Evolutionary conservation across 1,284 basidiomycete genomes (phyloP).

Genomic region (Ustilago crameri): DNA sequence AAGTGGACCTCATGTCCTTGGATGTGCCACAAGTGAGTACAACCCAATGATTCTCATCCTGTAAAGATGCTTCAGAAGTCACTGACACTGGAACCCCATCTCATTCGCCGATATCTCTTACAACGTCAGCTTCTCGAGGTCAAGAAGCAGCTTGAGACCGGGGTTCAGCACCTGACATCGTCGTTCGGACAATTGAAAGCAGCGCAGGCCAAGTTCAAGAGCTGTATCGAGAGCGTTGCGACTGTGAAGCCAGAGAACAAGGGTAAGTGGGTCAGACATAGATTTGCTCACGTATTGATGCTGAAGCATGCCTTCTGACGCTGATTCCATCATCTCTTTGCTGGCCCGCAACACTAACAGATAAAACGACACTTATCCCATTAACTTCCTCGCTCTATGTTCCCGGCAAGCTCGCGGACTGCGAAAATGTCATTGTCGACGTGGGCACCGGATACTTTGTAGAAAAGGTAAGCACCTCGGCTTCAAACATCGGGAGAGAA

Average conservation of each 20-base stretch:
- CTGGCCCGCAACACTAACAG: conserved; percentile 69
- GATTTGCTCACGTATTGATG: no score
- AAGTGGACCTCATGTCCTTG: conserved; percentile 56
- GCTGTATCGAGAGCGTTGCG: conserved; percentile 84
- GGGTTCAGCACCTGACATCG: conserved; percentile 88
- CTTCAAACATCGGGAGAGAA: not conserved
- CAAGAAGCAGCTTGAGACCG: conserved; percentile 73
- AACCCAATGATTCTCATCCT: not conserved
- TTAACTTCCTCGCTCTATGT: conserved; percentile 94
- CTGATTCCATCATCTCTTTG: not conserved
- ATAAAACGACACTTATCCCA: conserved; percentile 87
- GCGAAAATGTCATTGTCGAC: conserved; percentile 90
- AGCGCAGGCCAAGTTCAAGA: conserved; percentile 90
- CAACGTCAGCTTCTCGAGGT: conserved; percentile 58
- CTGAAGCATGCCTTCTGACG: not conserved
- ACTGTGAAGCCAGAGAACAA: conserved; percentile 77
- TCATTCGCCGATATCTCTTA: not conserved
- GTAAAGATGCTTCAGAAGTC: no score
- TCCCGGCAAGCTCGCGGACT: conserved; percentile 85
- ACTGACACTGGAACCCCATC: not conserved
- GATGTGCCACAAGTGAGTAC: conserved; percentile 52
- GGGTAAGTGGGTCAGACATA: conserved; percentile 71
- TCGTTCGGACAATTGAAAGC: conserved; percentile 92
- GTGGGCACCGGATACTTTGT: conserved; percentile 97
- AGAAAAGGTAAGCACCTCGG: conserved; percentile 77